Conservation (phyloP, 1,284 basidiomycete genomes). For the Boletus mariae region DNA sequence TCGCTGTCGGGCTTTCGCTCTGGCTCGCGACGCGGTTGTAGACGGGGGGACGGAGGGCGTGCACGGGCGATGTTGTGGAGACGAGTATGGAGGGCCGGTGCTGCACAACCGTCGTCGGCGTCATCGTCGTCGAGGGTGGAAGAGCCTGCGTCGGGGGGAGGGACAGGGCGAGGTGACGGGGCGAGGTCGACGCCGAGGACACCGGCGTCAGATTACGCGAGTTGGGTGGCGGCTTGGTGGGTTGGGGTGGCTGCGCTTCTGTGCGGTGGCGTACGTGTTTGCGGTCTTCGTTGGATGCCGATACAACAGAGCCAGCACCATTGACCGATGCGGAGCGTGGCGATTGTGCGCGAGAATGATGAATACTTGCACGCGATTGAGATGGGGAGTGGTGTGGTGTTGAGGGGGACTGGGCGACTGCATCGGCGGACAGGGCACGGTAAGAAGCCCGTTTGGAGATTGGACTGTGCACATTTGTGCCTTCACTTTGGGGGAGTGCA, state of each 20-base stretch:
- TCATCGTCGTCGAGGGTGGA: slow-evolving; percentile 36
- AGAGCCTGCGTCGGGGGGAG: slow-evolving; percentile 43
- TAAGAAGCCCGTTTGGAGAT: slow-evolving; percentile 24
- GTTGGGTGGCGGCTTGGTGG: slow-evolving; percentile 31
- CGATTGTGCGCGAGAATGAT: slow-evolving; percentile 5
- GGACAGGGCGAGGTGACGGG: slow-evolving; percentile 40
- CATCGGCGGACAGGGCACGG: slow-evolving; percentile 28
- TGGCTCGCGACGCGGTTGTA: slow-evolving; percentile 26
- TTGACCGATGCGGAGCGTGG: slow-evolving; percentile 13
- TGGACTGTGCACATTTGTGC: slow-evolving; percentile 3
- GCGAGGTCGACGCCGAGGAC: slow-evolving; percentile 61
- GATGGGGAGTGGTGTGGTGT: slow-evolving; percentile 24
- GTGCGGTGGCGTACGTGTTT: slow-evolving; percentile 20
- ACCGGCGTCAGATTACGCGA: slow-evolving; percentile 44
- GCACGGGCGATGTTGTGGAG: slow-evolving; percentile 15
- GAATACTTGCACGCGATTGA: slow-evolving; percentile 19
- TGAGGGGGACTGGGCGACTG: slow-evolving; percentile 3
- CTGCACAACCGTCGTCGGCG: slow-evolving; percentile 24
- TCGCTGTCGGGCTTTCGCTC: slow-evolving; percentile 32
- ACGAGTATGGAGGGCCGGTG: slow-evolving; percentile 31
- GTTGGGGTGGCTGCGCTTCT: slow-evolving; percentile 15
- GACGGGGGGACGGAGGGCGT: slow-evolving; percentile 37
- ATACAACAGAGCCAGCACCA: neutral
- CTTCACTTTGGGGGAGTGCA: slow-evolving; percentile 34
- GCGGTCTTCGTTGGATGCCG: slow-evolving; percentile 18